Evolutionary conservation across 257 asterid species (phyloP).

Genomic region (Gynochthodes officinalis): DNA sequence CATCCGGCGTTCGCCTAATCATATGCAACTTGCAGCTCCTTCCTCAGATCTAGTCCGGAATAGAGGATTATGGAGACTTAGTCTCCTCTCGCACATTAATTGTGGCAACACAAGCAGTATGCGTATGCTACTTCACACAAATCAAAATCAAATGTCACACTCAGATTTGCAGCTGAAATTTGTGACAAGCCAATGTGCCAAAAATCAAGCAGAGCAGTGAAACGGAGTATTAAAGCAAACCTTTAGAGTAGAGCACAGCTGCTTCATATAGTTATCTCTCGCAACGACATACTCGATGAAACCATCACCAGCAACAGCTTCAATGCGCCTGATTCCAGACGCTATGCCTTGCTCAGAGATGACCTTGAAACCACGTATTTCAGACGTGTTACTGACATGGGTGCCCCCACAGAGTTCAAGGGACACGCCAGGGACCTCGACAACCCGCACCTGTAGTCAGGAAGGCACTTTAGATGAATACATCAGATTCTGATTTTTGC

Average conservation of each 20-base stretch:
- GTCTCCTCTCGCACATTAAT: no score
- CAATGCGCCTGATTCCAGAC: conserved; percentile 86
- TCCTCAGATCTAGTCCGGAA: background rate
- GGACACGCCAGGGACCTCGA: conserved; percentile 93
- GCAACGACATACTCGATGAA: conserved; percentile 76
- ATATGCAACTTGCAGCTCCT: background rate
- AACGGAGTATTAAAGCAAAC: conserved; percentile 35
- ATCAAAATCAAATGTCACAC: background rate
- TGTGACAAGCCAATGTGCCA: background rate
- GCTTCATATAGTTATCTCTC: conserved; percentile 89
- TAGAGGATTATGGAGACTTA: no score
- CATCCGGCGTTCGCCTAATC: background rate
- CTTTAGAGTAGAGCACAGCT: conserved; percentile 87
- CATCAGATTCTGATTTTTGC: no score
- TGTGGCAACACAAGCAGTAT: background rate
- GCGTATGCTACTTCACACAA: background rate
- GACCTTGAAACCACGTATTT: conserved; percentile 84
- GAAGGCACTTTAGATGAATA: background rate
- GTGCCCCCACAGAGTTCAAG: conserved; percentile 98
- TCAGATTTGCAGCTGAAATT: background rate
- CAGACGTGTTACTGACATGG: conserved; percentile 71
- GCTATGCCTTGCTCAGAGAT: conserved; percentile 88
- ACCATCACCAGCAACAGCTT: conserved; percentile 95
- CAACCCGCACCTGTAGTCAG: conserved; percentile 75
- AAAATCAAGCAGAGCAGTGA: background rate